Conservation (phyloP, 2,329 filamentous ascomycete genomes). For the Aspergillus vadensis region DNA sequence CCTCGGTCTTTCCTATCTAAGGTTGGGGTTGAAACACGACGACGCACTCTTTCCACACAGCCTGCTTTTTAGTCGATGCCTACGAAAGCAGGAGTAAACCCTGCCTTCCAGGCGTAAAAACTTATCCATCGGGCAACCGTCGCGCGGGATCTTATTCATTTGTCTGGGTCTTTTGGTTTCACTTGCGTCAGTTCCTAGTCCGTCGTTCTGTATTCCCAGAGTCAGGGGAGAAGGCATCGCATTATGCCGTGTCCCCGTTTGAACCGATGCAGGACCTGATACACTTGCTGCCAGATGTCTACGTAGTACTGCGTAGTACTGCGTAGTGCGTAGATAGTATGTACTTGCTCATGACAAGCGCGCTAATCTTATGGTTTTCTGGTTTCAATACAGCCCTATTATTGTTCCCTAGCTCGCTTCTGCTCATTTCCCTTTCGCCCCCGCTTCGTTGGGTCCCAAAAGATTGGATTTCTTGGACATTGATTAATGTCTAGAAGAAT, state of each 20-base stretch:
- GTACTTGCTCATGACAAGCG: neutral
- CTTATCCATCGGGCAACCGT: neutral
- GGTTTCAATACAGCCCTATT: neutral
- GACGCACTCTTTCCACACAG: too few relatives aligned
- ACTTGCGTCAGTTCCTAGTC: too few relatives aligned
- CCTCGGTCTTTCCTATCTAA: slow-evolving; percentile 11
- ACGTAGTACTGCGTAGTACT: too few relatives aligned
- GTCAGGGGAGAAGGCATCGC: neutral
- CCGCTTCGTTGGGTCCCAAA: neutral
- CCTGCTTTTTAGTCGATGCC: neutral
- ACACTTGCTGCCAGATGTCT: neutral
- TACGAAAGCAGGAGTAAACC: neutral
- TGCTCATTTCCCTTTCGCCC: neutral
- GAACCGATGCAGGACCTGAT: neutral
- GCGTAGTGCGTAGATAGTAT: too few relatives aligned
- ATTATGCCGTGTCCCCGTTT: neutral
- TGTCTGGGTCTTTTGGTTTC: too few relatives aligned
- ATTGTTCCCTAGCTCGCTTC: neutral
- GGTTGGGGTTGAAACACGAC: slow-evolving; percentile 6
- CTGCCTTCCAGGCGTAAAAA: neutral
- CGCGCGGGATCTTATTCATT: neutral
- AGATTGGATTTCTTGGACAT: too few relatives aligned
- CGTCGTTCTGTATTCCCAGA: neutral
- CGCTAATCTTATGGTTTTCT: too few relatives aligned
- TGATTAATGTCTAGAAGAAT: too few relatives aligned